Percentiles rank a stretch among this genome's conserved stretches.
phyloP scores from a whole-genome alignment of 768 basidiomycete species.

The Paxillus rubicundulus region DNA sequence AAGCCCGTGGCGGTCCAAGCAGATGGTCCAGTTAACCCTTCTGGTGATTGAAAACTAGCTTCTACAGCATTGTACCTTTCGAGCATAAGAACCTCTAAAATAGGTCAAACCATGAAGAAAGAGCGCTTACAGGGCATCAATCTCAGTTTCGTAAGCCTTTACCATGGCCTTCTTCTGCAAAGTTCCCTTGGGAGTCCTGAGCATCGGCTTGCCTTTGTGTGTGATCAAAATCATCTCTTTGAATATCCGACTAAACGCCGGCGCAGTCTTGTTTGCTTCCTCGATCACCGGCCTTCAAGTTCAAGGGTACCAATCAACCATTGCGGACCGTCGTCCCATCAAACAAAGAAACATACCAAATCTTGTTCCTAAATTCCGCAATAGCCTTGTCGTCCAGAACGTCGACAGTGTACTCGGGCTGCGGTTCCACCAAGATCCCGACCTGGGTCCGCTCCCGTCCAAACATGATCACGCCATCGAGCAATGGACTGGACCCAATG shows the following conservation, averaged over 20 bases:
- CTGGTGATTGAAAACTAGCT: not conserved
- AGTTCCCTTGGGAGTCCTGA: slow-evolving; percentile 34
- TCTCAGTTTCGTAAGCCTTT: slow-evolving; percentile 25
- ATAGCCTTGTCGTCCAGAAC: not conserved
- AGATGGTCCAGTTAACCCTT: slow-evolving; percentile 1
- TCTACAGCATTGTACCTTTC: slow-evolving; percentile 7
- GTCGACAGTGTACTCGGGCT: slow-evolving; percentile 11
- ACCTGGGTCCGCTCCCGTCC: slow-evolving; percentile 27
- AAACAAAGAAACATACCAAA: slow-evolving; percentile 19
- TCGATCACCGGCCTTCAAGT: slow-evolving; percentile 36
- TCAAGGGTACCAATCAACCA: not conserved
- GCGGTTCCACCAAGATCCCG: slow-evolving; percentile 32
- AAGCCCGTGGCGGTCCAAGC: slow-evolving; percentile 1
- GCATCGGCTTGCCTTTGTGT: slow-evolving; percentile 37
- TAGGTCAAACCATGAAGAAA: not conserved
- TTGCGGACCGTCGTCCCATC: no score
- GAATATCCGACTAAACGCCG: slow-evolving; percentile 42
- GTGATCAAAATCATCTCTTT: slow-evolving; percentile 53
- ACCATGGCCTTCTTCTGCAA: slow-evolving; percentile 15
- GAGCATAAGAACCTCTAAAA: not conserved
- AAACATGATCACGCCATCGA: slow-evolving; percentile 29
- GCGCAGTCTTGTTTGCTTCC: slow-evolving; percentile 39
- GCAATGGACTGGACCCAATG: slow-evolving; percentile 13
- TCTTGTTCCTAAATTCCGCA: slow-evolving; percentile 12
- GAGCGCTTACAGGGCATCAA: slow-evolving; percentile 19